Evolutionary conservation across 495 filamentous ascomycete genomes (phyloP), one percentile per base, ranked within the genome.

Genomic region (Aspergillus panamensis): DNA sequence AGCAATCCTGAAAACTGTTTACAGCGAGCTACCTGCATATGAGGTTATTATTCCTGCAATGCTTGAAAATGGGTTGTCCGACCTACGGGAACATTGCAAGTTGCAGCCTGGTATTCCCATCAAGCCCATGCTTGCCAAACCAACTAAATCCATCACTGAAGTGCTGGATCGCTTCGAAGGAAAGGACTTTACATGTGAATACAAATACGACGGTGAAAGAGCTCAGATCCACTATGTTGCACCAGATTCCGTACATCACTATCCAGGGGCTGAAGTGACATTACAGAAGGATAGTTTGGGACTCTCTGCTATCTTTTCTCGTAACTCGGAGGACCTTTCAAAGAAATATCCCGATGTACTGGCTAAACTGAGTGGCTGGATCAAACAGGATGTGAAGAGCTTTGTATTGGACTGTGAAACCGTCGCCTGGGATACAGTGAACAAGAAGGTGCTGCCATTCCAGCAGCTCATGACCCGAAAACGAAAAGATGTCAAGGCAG

Each of bases 321-420:
- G 94, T 44, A 98, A 97, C 66, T 96, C 92, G 0, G 94, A 98
- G 69, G 93, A 98, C 65, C 67, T 98, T 32, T 95, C 90, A 5
- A 96, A 95, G 74, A 98, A 98, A 61, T 98, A 98, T 66, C 94
- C 94, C 0, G 94, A 98, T 75, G 88, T 98, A 37, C 80, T 98
- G 13, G 88, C 79, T 8, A 96, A 92, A 67, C 83, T 98, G 6
- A 76, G 87, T 35, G 85, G 80, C 2, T 98, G 94, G 94, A 84
- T 98, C 58, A 96, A 95, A 65, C 73, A 83, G 0, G 92, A 84
- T 20, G 94, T 94, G 16, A 87, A 89, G 71, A 96, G 90, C 63
- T 98, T 98, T 66, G 95, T 98, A 4, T 76, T 98, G 8, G 94
- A 98, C 69, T 97, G 95, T 73, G 94, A 98, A 75, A 96, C 92